Conservation (phyloP, 2,329 filamentous ascomycete species). For the Aspergillus alliaceus region DNA sequence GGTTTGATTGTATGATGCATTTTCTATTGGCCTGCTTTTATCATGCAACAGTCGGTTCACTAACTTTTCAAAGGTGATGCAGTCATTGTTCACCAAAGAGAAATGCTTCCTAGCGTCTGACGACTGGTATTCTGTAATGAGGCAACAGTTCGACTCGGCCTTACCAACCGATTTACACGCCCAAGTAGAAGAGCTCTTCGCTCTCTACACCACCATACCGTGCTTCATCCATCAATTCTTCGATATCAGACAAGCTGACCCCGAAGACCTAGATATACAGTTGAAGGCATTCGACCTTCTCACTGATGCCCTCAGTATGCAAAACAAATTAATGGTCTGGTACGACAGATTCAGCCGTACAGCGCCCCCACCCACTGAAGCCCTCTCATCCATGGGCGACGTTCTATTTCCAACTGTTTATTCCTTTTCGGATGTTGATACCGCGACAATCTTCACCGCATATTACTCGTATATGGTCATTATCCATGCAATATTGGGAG, state of each 20-base stretch:
- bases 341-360: constrained; percentile 19
- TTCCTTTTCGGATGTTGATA: constrained; percentile 21
- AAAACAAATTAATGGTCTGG: constrained; percentile 21
- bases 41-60: neutral
- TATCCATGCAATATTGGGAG: constrained; percentile 25
- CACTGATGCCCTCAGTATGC: constrained; percentile 19
- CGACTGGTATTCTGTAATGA: constrained; percentile 29
- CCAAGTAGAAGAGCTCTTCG: constrained; percentile 28
- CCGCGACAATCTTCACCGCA: constrained; percentile 23
- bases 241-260: constrained; percentile 18
- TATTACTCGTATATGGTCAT: constrained; percentile 31
- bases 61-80: constrained; percentile 26
- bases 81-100: constrained; percentile 30
- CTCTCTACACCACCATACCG: constrained; percentile 26
- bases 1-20: constrained; percentile 25
- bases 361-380: constrained; percentile 20
- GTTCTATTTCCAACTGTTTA: constrained; percentile 21
- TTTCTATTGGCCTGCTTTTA: neutral
- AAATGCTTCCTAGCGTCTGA: constrained; percentile 25
- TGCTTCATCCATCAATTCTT: constrained; percentile 28
- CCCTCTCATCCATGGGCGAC: constrained; percentile 19
- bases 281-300: constrained; percentile 16
- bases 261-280: constrained; percentile 7
- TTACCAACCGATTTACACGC: constrained; percentile 15
- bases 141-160: constrained; percentile 16